Conservation (phyloP, 345 rosid species). For the Trapa incisa region DNA sequence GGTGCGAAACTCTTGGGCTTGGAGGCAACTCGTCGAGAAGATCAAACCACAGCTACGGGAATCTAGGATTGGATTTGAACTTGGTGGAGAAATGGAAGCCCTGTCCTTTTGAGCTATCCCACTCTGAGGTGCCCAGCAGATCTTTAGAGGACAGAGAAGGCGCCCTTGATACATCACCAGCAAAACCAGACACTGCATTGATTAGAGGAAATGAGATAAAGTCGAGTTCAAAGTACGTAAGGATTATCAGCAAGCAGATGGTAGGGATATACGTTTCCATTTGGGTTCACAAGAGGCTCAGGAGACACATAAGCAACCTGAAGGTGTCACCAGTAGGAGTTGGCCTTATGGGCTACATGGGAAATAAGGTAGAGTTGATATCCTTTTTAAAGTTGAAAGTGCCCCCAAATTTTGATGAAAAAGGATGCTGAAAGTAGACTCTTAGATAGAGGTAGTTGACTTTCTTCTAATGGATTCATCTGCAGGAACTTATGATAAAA, state of each 20-base stretch:
- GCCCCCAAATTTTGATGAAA: background rate
- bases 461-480: too few species aligned
- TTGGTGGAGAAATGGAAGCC: slow-evolving; percentile 27
- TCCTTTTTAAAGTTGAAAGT: background rate
- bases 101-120: slow-evolving; percentile 23
- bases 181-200: slow-evolving; percentile 12
- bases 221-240: slow-evolving; percentile 39
- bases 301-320: slow-evolving; percentile 80
- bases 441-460: too few species aligned
- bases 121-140: slow-evolving; percentile 24
- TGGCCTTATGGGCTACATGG: slow-evolving; percentile 98
- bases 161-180: slow-evolving; percentile 22
- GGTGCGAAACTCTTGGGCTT: slow-evolving; percentile 24
- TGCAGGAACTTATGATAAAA: too few species aligned
- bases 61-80: slow-evolving; percentile 30
- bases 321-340: slow-evolving; percentile 94
- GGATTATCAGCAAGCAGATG: slow-evolving; percentile 97
- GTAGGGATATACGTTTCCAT: slow-evolving; percentile 87
- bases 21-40: slow-evolving; percentile 40
- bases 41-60: slow-evolving; percentile 58
- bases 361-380: slow-evolving; percentile 67
- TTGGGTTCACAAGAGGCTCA: slow-evolving; percentile 78
- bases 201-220: slow-evolving; percentile 10
- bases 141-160: slow-evolving; percentile 43
- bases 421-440: too few species aligned